Base-by-base conservation (phyloP, 371 early-diverging fungal genomes). In the Cokeromyces recurvatus region DNA sequence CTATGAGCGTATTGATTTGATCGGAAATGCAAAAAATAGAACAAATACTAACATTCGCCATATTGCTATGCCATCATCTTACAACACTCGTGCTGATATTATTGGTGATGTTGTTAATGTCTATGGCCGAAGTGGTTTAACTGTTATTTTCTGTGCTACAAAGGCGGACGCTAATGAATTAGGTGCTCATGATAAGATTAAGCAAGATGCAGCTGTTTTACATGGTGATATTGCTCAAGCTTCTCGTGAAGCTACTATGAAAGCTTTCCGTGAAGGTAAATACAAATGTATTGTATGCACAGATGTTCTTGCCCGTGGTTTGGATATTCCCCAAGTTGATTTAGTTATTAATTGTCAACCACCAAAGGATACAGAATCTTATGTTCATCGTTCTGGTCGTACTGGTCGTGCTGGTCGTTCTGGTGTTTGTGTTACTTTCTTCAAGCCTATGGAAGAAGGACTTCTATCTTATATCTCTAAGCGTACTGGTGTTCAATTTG, bases 271-370 rank as follows among this genome's bases (percentile, higher is more conserved):
- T 55, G 85, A 89, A 58, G 91, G 90, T 51, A 85, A 84, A 44
- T 84, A 88, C 68, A 82, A 73, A 41, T 86, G 92, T 57, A 86
- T 95, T 58, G 79, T 93, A 27, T 89, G 91, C 66, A 97, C 96
- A 4, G 95, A 97, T 67, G 96, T 99, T 5, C 84, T 90, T 24
- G 94, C 96, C 14, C 87, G 99, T 74, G 99, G 99, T 59, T 80
- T 98, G 36, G 98, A 98, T 79, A 97, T 99, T 59, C 94, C 95
- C 31, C 85, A 92, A 68, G 95, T 97, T 31, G 97, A 97, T 71
- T 70, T 95, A 32, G 95, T 99, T 37, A 91, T 99, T 78, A 95
- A 98, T 77, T 91, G 89, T 57, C 95, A 97, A 61, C 91, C 97
- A 25, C 97, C 98, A 46, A 77, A 82, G 56, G 92, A 96, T 71